A percentile compares a stretch with the other conserved stretches of the same genome.
Evolutionary conservation across 768 basidiomycete species (phyloP).

Genomic region (Rhodotorula babjevae): DNA sequence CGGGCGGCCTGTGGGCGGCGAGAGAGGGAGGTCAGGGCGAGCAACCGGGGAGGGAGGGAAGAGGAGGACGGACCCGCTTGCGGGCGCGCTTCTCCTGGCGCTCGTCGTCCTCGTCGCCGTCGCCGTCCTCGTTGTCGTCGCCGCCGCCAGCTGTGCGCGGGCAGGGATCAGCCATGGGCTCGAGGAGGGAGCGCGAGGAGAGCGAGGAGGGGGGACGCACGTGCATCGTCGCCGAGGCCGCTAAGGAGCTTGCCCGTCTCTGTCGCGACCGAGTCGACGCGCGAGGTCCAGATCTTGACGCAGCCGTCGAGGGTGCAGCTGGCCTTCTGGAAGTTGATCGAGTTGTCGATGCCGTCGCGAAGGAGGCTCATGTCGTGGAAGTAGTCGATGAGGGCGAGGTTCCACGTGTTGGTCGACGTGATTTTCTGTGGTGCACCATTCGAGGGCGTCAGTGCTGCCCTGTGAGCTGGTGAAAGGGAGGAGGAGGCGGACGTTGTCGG

Average conservation of each 20-base stretch:
- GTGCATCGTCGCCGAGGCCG: slow-evolving; percentile 69
- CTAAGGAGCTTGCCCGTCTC: slow-evolving; percentile 92
- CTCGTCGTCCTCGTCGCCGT: slow-evolving; percentile 61
- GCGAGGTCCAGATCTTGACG: slow-evolving; percentile 98
- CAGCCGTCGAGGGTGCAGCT: slow-evolving; percentile 96
- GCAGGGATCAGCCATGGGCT: neutral
- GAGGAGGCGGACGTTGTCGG: slow-evolving; percentile 75
- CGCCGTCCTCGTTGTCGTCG: slow-evolving; percentile 57
- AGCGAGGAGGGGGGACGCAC: slow-evolving; percentile 44
- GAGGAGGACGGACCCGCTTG: slow-evolving; percentile 45
- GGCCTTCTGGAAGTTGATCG: slow-evolving; percentile 98
- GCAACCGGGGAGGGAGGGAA: neutral
- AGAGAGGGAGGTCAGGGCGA: neutral
- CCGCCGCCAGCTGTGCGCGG: slow-evolving; percentile 54
- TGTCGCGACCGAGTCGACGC: slow-evolving; percentile 92
- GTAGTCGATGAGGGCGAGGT: slow-evolving; percentile 95
- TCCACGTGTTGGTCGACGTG: slow-evolving; percentile 95
- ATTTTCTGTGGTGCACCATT: slow-evolving; percentile 71
- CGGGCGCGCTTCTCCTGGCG: slow-evolving; percentile 59
- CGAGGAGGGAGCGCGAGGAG: neutral
- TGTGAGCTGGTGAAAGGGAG: neutral
- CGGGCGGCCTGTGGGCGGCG: slow-evolving; percentile 9
- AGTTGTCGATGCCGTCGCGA: slow-evolving; percentile 80
- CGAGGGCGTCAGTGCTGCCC: neutral
- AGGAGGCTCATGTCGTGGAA: slow-evolving; percentile 97